Evolutionary conservation across 2,329 filamentous ascomycete genomes (phyloP).

Genomic region (Ophiostoma novo-ulmi): DNA sequence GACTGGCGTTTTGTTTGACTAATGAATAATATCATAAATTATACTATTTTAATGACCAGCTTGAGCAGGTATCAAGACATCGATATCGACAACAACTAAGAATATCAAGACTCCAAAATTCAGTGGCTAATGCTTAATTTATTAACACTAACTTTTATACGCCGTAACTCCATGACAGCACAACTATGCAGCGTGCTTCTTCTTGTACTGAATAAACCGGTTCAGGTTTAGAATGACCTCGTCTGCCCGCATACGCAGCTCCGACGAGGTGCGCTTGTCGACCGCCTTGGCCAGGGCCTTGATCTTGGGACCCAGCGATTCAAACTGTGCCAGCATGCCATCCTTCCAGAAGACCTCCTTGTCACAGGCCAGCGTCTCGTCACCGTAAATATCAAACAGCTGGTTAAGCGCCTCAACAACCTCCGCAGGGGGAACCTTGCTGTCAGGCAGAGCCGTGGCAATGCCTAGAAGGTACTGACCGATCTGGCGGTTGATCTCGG

Average conservation of each 20-base stretch:
- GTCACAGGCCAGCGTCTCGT: slow-evolving; percentile 55
- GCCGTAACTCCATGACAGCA: background rate
- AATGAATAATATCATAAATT: background rate
- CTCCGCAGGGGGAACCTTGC: slow-evolving; percentile 48
- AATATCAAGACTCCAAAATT: too few species aligned
- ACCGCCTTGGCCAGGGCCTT: slow-evolving; percentile 55
- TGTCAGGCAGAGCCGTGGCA: slow-evolving; percentile 44
- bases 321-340: slow-evolving; percentile 54
- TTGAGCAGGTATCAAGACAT: too few species aligned
- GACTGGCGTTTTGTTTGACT: background rate
- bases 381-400: slow-evolving; percentile 62
- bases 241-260: slow-evolving; percentile 56
- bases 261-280: slow-evolving; percentile 53
- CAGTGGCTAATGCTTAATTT: too few species aligned
- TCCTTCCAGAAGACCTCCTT: slow-evolving; percentile 60
- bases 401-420: slow-evolving; percentile 61
- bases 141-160: background rate
- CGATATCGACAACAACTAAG: too few species aligned
- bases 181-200: slow-evolving; percentile 42
- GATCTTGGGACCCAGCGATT: slow-evolving; percentile 49
- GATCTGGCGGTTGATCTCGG: slow-evolving; percentile 55
- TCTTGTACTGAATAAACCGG: slow-evolving; percentile 62
- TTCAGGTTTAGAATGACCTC: slow-evolving; percentile 56
- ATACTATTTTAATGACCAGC: background rate
- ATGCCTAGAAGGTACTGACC: slow-evolving; percentile 58